Evolutionary conservation across 768 basidiomycete genomes (phyloP).

Genomic region (Ramaria sp.): DNA sequence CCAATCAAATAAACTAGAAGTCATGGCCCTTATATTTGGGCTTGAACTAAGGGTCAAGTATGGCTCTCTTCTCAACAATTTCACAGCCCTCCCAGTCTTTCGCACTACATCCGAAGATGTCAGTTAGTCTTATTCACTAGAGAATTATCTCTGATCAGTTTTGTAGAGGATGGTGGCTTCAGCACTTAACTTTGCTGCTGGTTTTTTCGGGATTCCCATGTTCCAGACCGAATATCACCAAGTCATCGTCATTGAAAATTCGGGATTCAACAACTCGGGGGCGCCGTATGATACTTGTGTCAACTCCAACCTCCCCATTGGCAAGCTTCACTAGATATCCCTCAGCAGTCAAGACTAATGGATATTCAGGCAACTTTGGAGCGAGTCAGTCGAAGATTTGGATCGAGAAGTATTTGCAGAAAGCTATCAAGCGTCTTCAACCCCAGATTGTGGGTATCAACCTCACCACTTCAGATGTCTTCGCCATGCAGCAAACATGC

Average conservation of each 20-base stretch:
- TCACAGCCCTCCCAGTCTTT: constrained; percentile 66
- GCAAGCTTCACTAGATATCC: constrained; percentile 15
- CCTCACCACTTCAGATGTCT: constrained; percentile 20
- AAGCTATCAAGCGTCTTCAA: constrained; percentile 21
- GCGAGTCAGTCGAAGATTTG: constrained; percentile 21
- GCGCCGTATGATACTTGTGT: constrained; percentile 26
- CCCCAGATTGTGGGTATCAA: constrained; percentile 17
- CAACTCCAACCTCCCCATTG: not conserved
- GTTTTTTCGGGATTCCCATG: constrained; percentile 66
- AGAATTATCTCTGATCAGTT: not conserved
- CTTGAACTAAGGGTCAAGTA: constrained; percentile 56
- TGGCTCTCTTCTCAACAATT: constrained; percentile 43
- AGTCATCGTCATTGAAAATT: constrained; percentile 60
- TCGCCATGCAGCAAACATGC: constrained; percentile 28
- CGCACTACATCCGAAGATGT: constrained; percentile 61
- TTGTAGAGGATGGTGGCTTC: constrained; percentile 51
- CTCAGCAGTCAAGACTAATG: constrained; percentile 11
- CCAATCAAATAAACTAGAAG: too few species aligned
- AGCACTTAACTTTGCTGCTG: constrained; percentile 45
- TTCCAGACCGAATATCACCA: constrained; percentile 62
- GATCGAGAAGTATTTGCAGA: constrained; percentile 29
- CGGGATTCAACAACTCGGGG: constrained; percentile 40
- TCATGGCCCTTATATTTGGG: constrained; percentile 1
- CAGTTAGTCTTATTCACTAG: not conserved
- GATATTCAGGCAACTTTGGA: constrained; percentile 16